phyloP scores from a whole-genome alignment of 192 early-diverging fungal species.

The Coemansia sp. region DNA sequence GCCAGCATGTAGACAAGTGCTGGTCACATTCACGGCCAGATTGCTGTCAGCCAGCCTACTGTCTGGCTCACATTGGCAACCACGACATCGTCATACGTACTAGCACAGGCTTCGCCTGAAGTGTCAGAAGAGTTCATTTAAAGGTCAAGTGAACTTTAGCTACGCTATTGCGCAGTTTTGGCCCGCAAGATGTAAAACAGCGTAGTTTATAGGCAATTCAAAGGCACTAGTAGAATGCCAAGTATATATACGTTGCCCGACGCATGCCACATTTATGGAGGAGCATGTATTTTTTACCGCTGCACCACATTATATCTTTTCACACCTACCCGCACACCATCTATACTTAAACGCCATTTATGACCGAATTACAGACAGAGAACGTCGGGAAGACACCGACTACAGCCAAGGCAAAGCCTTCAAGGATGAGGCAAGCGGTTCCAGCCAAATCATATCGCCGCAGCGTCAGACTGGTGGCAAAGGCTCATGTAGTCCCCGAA shows the following conservation, averaged over 20 bases:
- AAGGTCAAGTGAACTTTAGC: neutral
- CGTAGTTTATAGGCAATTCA: neutral
- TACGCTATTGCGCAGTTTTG: neutral
- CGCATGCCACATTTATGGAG: neutral
- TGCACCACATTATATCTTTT: neutral
- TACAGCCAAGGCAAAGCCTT: neutral
- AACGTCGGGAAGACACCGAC: neutral
- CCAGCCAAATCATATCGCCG: constrained; percentile 16
- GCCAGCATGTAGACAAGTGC: neutral
- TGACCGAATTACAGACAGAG: neutral
- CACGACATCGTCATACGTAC: neutral
- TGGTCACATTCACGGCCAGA: neutral
- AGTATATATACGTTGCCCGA: constrained; percentile 5
- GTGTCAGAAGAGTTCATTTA: neutral
- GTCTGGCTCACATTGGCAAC: neutral
- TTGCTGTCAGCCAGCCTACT: constrained; percentile 1
- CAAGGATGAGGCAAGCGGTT: constrained; percentile 4
- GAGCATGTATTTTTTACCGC: neutral
- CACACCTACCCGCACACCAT: neutral
- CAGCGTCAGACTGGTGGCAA: constrained; percentile 28
- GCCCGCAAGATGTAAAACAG: neutral
- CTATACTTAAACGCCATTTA: neutral
- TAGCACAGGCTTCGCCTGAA: neutral
- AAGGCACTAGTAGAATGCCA: neutral
- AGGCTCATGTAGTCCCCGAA: neutral